Evolutionary conservation across 2,329 filamentous ascomycete species (phyloP), one percentile per base, ranked within the genome.

Genomic region (Neofusicoccum umdonicola): DNA sequence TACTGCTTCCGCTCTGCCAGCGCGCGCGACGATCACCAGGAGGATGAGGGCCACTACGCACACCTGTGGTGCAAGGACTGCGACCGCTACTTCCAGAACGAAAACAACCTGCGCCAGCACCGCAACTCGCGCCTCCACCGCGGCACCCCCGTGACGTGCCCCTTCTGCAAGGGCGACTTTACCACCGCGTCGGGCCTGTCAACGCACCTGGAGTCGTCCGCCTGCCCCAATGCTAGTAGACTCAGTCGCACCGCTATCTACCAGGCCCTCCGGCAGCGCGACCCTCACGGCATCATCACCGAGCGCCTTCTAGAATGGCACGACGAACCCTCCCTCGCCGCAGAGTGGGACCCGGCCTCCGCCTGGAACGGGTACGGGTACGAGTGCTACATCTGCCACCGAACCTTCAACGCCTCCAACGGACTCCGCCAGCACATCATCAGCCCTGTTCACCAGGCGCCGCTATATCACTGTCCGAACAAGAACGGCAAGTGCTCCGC

Each of bases 141-240:
- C 0, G 81, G 81, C 62, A 65, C 54, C 0, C 72, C 72, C 1
- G 71, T 87, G 7, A 0, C 47, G 0, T 90, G 87, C 58, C 86
- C 83, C 0, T 88, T 86, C 69, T 90, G 87, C 74, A 70, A 76
- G 41, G 65, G 52, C 2, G 34, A 8, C 2, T 85, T 79, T 66
- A 74, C 80, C 9, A 82, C 82, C 0, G 84, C 85, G 1, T 84
- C 82, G 0, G 87, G 85, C 3, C 68, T 88, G 4, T 70, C 77
- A 0, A 78, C 87, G 70, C 85, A 90, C 67, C 73, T 89, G 0
- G 87, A 90, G 67, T 74, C 69, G 0, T 82, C 83, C n/a, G 73
- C 77, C 0, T 90, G 87, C 60, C 79, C 79, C 0, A 72, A 72
- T 0, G 83, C 84, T 0, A 74, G 71, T 0, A 62, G 68, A 2